Evolutionary conservation across 441 rosid species (phyloP), one percentile per base, ranked within the genome.

Genomic region (Geranium incanum): DNA sequence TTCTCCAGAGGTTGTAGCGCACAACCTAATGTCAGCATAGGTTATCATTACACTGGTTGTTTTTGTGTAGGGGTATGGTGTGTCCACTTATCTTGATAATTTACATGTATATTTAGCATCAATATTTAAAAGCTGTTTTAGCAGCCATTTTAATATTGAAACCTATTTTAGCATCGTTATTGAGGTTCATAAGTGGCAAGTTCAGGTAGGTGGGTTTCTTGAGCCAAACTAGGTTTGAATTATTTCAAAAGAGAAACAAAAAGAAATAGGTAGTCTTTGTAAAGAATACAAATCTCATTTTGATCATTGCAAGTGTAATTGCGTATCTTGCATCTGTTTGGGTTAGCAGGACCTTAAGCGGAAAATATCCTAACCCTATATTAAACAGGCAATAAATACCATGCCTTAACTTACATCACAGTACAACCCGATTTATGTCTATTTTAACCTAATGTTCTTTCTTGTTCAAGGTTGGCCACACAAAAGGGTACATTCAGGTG

Each of bases 401-500:
- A 15, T 55, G 62, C 16, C 62, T 15, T 55, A 55, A 55, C 60
- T 52, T 52, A 18, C 19, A n/a, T 55, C 62, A 4, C 0, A 15
- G 6, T 55, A 7, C 33, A 28, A 28, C 1, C 19, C 50, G 19
- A 6, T 55, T 55, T 55, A n/a, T 55, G 60, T 52, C 60, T 6
- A n/a, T 50, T 15, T 55, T 55, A 16, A 72, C 36, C 73, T 15
- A 4, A 15, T 43, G 12, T 66, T 33, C 43, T 69, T 73, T 72
- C 70, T 77, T 75, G 71, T 62, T 74, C 76, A 74, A 94, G 99
- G 97, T 94, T 77, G 99, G 99, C 75, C 99, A 90, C 75, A 90
- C 97, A n/a, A 89, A 94, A 79, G 89, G 89, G 23, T 94, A 92
- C 63, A 76, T 88, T 21, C 97, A 94, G 79, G 98, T 94, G n/a